Conservation (phyloP, 1,284 basidiomycete species). For the Puccinia horiana region DNA sequence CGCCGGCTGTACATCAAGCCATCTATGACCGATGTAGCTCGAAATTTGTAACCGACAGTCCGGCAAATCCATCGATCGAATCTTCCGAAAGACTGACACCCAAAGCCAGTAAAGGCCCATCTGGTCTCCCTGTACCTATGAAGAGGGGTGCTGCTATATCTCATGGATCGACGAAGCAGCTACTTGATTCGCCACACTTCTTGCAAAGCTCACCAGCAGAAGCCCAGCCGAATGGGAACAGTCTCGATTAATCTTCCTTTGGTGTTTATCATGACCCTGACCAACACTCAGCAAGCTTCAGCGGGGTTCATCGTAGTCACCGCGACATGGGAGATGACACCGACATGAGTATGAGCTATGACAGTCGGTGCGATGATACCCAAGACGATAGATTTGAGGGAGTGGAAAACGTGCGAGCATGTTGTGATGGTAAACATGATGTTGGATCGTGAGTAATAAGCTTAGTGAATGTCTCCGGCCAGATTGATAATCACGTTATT, state of each 20-base stretch:
- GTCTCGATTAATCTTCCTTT: slow-evolving; percentile 53
- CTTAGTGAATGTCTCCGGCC: slow-evolving; percentile 29
- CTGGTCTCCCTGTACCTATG: slow-evolving; percentile 44
- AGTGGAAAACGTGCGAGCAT: slow-evolving; percentile 85
- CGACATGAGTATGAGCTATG: slow-evolving; percentile 55
- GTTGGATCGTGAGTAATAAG: slow-evolving; percentile 59
- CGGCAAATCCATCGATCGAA: slow-evolving; percentile 13
- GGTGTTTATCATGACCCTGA: slow-evolving; percentile 50
- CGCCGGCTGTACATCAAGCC: slow-evolving; percentile 52
- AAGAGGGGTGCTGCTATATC: slow-evolving; percentile 27
- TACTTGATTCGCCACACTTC: neutral
- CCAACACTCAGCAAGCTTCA: slow-evolving; percentile 63
- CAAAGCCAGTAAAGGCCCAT: slow-evolving; percentile 50
- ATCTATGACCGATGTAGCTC: slow-evolving; percentile 23
- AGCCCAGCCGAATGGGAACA: neutral
- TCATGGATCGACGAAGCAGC: slow-evolving; percentile 21
- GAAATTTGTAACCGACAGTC: neutral
- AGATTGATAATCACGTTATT: neutral
- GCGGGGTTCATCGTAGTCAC: slow-evolving; percentile 63
- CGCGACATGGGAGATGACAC: slow-evolving; percentile 62
- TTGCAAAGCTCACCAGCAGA: neutral
- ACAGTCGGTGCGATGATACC: slow-evolving; percentile 64
- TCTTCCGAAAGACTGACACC: slow-evolving; percentile 42
- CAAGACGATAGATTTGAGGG: slow-evolving; percentile 83
- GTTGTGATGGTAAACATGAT: slow-evolving; percentile 85